Evolutionary conservation across 768 basidiomycete genomes (phyloP).

Genomic region (Coprinellus micaceus): DNA sequence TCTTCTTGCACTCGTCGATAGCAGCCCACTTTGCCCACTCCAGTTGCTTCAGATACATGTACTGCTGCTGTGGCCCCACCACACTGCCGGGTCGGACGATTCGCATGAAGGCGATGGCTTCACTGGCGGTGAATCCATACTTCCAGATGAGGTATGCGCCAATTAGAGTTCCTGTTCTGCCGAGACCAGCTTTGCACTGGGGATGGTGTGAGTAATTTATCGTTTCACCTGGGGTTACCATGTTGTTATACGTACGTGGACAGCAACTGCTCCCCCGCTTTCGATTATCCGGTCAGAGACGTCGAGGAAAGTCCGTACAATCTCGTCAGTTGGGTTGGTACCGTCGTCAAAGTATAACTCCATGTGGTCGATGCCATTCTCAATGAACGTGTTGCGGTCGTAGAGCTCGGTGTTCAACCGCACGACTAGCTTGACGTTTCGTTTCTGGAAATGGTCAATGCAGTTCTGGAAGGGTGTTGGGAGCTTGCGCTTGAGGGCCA

Average conservation of each 20-base stretch:
- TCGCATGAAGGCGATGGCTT: slow-evolving; percentile 98
- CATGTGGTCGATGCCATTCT: slow-evolving; percentile 82
- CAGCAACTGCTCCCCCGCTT: slow-evolving; percentile 76
- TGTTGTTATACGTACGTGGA: slow-evolving; percentile 60
- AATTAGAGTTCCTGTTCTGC: slow-evolving; percentile 93
- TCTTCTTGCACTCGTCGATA: slow-evolving; percentile 68
- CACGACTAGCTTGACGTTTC: slow-evolving; percentile 85
- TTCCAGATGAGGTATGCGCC: slow-evolving; percentile 99
- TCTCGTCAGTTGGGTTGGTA: slow-evolving; percentile 94
- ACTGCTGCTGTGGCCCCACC: slow-evolving; percentile 91
- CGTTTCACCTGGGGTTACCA: slow-evolving; percentile 2
- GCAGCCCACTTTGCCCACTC: slow-evolving; percentile 95
- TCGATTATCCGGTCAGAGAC: slow-evolving; percentile 77
- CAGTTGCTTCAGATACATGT: slow-evolving; percentile 90
- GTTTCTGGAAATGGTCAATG: slow-evolving; percentile 87
- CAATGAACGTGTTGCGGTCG: slow-evolving; percentile 75
- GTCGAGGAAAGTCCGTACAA: slow-evolving; percentile 88
- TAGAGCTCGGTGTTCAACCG: slow-evolving; percentile 93
- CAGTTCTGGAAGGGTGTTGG: slow-evolving; percentile 84
- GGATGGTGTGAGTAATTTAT: slow-evolving; percentile 14
- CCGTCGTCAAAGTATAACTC: slow-evolving; percentile 98
- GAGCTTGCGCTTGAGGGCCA: slow-evolving; percentile 73
- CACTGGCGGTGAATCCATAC: slow-evolving; percentile 92
- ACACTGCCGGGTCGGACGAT: slow-evolving; percentile 93
- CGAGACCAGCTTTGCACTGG: slow-evolving; percentile 95